Evolutionary conservation across 345 rosid species (phyloP), one percentile per base, ranked within the genome.

Genomic region (Cardiospermum halicacabum): DNA sequence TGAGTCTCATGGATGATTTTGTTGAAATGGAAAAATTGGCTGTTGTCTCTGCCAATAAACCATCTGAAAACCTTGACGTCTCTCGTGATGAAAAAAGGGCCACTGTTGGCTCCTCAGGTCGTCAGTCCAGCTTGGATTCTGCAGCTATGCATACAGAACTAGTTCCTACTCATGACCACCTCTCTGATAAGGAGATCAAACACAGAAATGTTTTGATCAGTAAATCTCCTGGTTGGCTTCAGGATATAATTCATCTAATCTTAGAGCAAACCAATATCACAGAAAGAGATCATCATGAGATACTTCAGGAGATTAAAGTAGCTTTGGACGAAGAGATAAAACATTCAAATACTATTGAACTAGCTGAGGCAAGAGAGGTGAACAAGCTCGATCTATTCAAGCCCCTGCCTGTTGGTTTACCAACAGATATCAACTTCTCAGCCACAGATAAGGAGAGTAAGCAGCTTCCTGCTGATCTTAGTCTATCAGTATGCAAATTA

Each of bases 11-110:
- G 99, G 96, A 94, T 68, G 99, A 90, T 72, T 94, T 94, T 74
- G 89, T 75, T 26, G 99, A 94, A 79, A 94, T 94, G 96, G 99
- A 94, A 78, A 88, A 78, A 58, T 68, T 90, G 47, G 97, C 94
- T 1, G 72, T 82, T 31, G 84, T 76, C 69, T 75, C 90, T 27
- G 81, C 69, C 45, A 75, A 84, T 56, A 75, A 80, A 40, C 77
- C 74, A 65, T 72, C 77, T 30, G 77, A 60, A 68, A 78, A 65
- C 69, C 73, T 72, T 65, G 58, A 74, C 62, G 69, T 71, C 49
- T 71, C 75, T 18, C 69, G 74, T 13, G 72, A 73, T 54, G 72
- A 66, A 18, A 78, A 62, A 24, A 71, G 56, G 26, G 69, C 65
- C 48, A 31, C 9, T 25, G 48, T 37, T 55, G 58, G 43, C 63